Base-by-base conservation (phyloP, 2,329 filamentous ascomycete genomes). In the Microsporum audouinii region DNA sequence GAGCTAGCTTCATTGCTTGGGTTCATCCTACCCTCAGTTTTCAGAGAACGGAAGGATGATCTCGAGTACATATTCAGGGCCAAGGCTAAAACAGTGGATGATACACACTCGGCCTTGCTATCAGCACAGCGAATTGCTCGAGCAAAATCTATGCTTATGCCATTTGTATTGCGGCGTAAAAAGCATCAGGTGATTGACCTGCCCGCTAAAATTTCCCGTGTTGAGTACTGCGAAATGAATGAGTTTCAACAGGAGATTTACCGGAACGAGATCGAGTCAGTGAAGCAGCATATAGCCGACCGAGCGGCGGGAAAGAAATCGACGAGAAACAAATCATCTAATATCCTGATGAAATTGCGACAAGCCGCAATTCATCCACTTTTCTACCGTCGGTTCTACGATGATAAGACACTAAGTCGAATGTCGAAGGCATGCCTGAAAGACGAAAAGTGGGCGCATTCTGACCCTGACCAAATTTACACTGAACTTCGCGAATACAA, bases 311-410 rank as follows among this genome's bases (percentile, higher is more conserved):
- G 77, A n/a, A 81, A 79, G 65, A 82, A 80, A 67, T 17, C n/a
- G 14, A 77, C 75, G 63, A 80, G 78, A 29, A 77, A 77, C 59
- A 78, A 79, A 64, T 80, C 82, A 59, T 75, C 73, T 65, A 88
- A 91, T 67, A 82, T 88, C 31, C 87, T 96, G 78, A 94, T 96
- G 82, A 89, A 91, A 72, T 82, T 97, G 17, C 88, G 92, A 51
- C 92, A 96, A 72, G 89, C 92, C 2, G 89, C 94, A 0, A 89
- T 96, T 49, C 94, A 99, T 69, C 90, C 91, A 0, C 81, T 96
- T 59, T 82, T 99, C 7, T 94, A 95, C 74, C 84, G 92, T 2
- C 84, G 87, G 1, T 82, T 89, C 64, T 99, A 94, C 71, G 83
- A 83, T 8, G 86, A 96, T 68, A 78, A 82, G 36, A 87, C 81